These are phyloP conservation scores for Erucastrum elatum DNA, from an alignment of 345 rosid genomes.

Conservation along the genomic window DNA sequence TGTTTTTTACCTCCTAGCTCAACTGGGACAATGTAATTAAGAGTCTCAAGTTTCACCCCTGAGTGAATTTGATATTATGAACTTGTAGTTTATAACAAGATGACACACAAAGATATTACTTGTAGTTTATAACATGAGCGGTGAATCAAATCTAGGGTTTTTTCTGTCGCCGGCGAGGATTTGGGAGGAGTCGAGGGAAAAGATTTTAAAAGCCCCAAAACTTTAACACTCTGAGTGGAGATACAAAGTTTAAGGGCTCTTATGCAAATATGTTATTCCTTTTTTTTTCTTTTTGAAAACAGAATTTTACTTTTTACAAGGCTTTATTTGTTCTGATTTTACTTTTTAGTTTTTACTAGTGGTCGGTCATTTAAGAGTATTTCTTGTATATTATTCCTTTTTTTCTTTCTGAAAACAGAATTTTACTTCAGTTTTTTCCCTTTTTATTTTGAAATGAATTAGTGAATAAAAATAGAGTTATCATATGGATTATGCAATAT, in stretches of 20 bases:
- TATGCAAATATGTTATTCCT: background rate
- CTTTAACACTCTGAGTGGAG: too few species aligned
- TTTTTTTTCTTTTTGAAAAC: too few species aligned
- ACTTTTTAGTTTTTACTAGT: background rate
- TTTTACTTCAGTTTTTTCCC: background rate
- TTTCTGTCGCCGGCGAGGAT: slow-evolving; percentile 18
- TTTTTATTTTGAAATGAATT: background rate
- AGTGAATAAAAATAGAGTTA: background rate
- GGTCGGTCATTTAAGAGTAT: background rate
- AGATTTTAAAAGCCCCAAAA: slow-evolving; percentile 3
- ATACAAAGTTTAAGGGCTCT: background rate
- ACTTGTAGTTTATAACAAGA: too few species aligned
- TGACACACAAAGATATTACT: too few species aligned
- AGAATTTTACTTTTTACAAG: too few species aligned
- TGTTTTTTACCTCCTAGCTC: too few species aligned
- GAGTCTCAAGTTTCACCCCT: too few species aligned
- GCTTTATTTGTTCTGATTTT: background rate
- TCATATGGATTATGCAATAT: too few species aligned
- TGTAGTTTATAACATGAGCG: slow-evolving; percentile 6
- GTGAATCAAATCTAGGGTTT: slow-evolving; percentile 36
- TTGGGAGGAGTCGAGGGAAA: slow-evolving; percentile 7
- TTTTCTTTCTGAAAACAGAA: too few species aligned
- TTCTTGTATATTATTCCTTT: too few species aligned
- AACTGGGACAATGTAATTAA: too few species aligned
- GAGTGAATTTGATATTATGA: too few species aligned